A percentile compares a stretch with the other conserved stretches of the same genome.
These are phyloP conservation scores for Chlorella sp. DNA, from an alignment of 139 green algal species.

Conservation along the genomic window DNA sequence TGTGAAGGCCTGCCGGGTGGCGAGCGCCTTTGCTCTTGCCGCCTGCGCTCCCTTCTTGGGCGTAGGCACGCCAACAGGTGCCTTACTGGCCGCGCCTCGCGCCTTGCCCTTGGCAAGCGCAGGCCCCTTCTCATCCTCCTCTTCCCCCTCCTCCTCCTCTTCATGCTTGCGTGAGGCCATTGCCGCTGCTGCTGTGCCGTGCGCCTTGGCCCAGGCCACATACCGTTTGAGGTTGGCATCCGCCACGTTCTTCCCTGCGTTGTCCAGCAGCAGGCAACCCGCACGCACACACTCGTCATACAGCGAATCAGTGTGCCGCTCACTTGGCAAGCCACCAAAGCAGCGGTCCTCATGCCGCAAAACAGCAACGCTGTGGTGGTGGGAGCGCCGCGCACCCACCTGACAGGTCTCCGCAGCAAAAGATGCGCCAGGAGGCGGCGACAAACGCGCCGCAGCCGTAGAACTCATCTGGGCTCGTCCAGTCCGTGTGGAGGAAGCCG, in stretches of 20 bases:
- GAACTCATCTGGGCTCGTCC: constrained; percentile 40
- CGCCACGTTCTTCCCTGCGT: not conserved
- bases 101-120: no score
- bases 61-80: no score
- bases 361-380: not conserved
- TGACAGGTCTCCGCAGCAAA: constrained; percentile 34
- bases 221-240: not conserved
- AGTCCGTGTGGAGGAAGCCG: constrained; percentile 36
- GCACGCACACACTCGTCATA: not conserved
- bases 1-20: no score
- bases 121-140: no score
- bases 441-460: constrained; percentile 42
- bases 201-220: not conserved
- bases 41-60: no score
- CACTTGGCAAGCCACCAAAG: not conserved
- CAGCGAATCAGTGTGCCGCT: not conserved
- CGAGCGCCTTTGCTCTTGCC: no score
- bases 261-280: not conserved
- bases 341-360: not conserved
- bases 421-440: constrained; percentile 48
- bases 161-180: not conserved
- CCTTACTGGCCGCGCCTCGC: no score
- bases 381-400: not conserved
- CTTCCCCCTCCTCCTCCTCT: no score
- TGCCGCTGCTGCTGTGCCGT: not conserved